Conservation (phyloP, 176 grass and related monocot species). For the Lolium multiflorum region DNA sequence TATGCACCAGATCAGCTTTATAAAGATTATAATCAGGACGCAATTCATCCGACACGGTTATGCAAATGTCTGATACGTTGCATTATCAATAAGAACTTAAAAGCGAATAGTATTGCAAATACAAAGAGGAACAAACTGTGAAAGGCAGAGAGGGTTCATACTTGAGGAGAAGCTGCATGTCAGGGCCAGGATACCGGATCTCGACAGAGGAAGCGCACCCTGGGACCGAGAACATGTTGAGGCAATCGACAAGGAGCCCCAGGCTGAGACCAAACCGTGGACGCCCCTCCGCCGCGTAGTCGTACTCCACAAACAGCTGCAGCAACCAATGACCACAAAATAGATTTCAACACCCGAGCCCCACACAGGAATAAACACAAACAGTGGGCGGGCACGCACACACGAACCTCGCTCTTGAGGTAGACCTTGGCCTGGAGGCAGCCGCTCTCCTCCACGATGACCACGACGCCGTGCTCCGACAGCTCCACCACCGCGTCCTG, state of each 20-base stretch:
- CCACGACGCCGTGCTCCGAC: slow-evolving; percentile 78
- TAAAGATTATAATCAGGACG: neutral
- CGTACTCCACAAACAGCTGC: slow-evolving; percentile 83
- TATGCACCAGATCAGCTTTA: neutral
- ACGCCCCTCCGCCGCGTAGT: slow-evolving; percentile 68
- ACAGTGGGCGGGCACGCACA: slow-evolving; percentile 14
- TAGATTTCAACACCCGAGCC: neutral
- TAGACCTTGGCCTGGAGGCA: slow-evolving; percentile 96
- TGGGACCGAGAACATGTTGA: slow-evolving; percentile 72
- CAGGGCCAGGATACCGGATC: slow-evolving; percentile 84
- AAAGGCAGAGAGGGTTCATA: slow-evolving; percentile 20
- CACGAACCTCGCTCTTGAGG: slow-evolving; percentile 84
- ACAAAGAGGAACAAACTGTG: neutral
- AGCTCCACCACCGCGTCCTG: slow-evolving; percentile 87
- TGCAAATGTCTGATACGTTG: neutral
- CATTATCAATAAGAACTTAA: neutral
- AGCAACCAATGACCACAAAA: neutral
- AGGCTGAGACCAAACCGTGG: slow-evolving; percentile 79
- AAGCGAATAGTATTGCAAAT: neutral
- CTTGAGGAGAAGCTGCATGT: slow-evolving; percentile 95
- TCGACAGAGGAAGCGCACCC: slow-evolving; percentile 66
- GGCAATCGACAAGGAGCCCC: slow-evolving; percentile 81
- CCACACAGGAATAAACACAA: slow-evolving; percentile 29
- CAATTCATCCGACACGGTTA: neutral
- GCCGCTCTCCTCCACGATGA: slow-evolving; percentile 82